Conservation (phyloP, 225 moss, liverwort and hornwort species). For the Takakia lepidozioides region DNA sequence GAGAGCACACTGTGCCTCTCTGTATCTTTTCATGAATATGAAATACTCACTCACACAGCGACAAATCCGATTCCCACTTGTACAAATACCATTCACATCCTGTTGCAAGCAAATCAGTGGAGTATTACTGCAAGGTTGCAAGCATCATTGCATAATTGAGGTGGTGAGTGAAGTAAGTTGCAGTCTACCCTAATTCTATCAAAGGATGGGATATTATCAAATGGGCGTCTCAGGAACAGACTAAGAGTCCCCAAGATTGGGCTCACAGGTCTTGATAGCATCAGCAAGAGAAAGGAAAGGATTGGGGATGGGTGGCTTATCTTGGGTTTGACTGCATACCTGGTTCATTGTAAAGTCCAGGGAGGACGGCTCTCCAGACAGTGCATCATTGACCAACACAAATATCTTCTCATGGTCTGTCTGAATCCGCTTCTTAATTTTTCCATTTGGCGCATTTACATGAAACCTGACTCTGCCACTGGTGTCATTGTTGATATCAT, state of each 20-base stretch:
- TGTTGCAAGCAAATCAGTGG: conserved; percentile 12
- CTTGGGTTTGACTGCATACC: conserved; percentile 35
- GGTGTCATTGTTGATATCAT: conserved; percentile 77
- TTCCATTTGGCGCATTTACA: conserved; percentile 60
- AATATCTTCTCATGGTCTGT: conserved; percentile 78
- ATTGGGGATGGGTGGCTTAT: not conserved
- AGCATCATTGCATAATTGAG: too few species aligned
- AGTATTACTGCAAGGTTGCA: not conserved
- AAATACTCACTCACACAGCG: conserved; percentile 96
- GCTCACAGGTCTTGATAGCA: too few species aligned
- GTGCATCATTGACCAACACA: conserved; percentile 74
- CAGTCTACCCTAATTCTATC: too few species aligned
- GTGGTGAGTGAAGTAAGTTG: too few species aligned
- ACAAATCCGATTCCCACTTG: conserved; percentile 73
- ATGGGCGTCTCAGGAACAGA: too few species aligned
- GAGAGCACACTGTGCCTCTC: conserved; percentile 62
- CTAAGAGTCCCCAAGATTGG: too few species aligned
- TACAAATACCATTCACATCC: conserved; percentile 73
- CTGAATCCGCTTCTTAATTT: conserved; percentile 85
- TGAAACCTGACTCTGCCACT: conserved; percentile 75
- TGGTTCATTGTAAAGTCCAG: conserved; percentile 88
- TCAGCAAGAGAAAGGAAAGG: not conserved
- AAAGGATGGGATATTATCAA: too few species aligned
- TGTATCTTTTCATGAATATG: conserved; percentile 68
- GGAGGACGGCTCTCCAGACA: conserved; percentile 78